A percentile compares a stretch with the other conserved stretches of the same genome.
phyloP scores from a whole-genome alignment of 1,139 yeast genomes.

The Ashbya aceris region DNA sequence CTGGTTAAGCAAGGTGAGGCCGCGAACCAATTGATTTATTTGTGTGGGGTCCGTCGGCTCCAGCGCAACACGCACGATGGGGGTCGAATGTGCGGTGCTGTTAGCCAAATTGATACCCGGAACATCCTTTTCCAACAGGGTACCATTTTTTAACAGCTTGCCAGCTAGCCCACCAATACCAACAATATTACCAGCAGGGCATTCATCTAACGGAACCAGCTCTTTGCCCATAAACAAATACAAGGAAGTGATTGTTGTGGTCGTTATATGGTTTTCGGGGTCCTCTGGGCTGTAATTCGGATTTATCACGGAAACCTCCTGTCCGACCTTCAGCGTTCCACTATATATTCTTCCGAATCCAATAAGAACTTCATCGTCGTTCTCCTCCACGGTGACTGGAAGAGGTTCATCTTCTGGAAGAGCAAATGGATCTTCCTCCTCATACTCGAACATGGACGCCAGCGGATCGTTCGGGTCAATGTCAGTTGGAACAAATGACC shows the following conservation, averaged over 20 bases:
- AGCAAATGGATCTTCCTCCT: slow-evolving; percentile 26
- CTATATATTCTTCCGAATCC: slow-evolving; percentile 88
- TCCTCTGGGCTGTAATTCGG: slow-evolving; percentile 76
- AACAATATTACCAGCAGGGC: slow-evolving; percentile 92
- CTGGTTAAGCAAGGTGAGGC: slow-evolving; percentile 66
- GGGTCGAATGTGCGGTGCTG: slow-evolving; percentile 57
- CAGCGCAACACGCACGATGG: slow-evolving; percentile 87
- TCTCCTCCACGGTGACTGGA: slow-evolving; percentile 30
- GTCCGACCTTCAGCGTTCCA: slow-evolving; percentile 72
- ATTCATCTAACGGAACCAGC: slow-evolving; percentile 61
- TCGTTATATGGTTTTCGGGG: slow-evolving; percentile 52
- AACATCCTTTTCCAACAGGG: slow-evolving; percentile 45
- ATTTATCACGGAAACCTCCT: slow-evolving; percentile 63
- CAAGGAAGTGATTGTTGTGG: slow-evolving; percentile 52
- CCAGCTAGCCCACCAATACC: slow-evolving; percentile 91
- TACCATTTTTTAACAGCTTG: slow-evolving; percentile 76
- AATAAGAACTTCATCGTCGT: slow-evolving; percentile 53
- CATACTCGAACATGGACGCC: slow-evolving; percentile 29
- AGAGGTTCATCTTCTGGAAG: slow-evolving; percentile 16
- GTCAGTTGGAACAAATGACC: slow-evolving; percentile 22
- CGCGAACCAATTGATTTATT: slow-evolving; percentile 65
- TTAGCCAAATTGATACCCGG: slow-evolving; percentile 66
- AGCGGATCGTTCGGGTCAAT: slow-evolving; percentile 30
- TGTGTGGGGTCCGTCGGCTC: slow-evolving; percentile 87
- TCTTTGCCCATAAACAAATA: slow-evolving; percentile 91